Base-by-base conservation (phyloP, 75 land plant species). In the Picea glauca region DNA sequence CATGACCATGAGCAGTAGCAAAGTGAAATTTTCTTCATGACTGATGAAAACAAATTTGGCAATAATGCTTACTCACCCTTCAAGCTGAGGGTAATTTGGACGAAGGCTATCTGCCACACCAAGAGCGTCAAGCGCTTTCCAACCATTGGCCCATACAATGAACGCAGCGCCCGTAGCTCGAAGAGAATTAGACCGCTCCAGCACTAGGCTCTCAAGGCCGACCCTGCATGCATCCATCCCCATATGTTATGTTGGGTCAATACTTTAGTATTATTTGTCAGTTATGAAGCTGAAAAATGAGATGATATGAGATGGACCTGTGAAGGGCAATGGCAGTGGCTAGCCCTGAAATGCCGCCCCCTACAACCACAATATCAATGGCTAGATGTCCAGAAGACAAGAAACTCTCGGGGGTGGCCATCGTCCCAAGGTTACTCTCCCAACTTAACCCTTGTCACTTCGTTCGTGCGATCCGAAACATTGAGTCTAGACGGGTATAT, bases 41-140 rank as follows among this genome's bases (percentile, higher is more conserved):
- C n/a, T n/a, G n/a, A n/a, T n/a, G n/a, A 5, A 40, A 40, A 40
- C 43, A 40, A 40, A 40, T 40, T 40, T 40, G 43, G 4, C 5
- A 40, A 40, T 18, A 18, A 0, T 18, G 17, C 43, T 40, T 40
- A 40, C 43, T 40, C 43, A 40, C 43, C 43, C 43, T 5, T 40
- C 43, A 40, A 40, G 43, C 3, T 79, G 75, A 11, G 21, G 2
- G 1, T 60, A 70, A 20, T 33, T n/a, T 30, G 80, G 58, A 40
- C 83, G 83, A 43, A 82, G 83, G 58, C 60, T 11, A 38, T 80
- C 50, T 18, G 75, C 76, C 3, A 80, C 75, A 14, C 83, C 82
- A 3, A 82, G 81, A 43, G 82, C 82, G 68, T 82, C 83, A 2
- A 82, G 83, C 4, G 82, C 83, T 58, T 59, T 58, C 83, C 83